phyloP scores from a whole-genome alignment of 768 basidiomycete genomes.

The Tulasnella sp. region DNA sequence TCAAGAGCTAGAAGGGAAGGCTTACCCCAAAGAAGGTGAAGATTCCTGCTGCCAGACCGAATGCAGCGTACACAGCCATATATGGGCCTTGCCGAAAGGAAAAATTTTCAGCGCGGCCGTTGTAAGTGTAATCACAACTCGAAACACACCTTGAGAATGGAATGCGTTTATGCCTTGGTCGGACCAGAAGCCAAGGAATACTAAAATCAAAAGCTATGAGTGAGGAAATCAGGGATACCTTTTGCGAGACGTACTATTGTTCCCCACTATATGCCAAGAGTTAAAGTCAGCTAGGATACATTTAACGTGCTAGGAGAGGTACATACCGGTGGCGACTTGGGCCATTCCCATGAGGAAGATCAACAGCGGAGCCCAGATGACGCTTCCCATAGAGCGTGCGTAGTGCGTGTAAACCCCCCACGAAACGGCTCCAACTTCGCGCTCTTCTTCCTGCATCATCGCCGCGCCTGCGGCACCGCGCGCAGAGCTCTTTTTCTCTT shows the following conservation, averaged over 20 bases:
- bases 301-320: not conserved
- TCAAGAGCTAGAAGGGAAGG: too few species aligned
- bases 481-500: slow-evolving; percentile 15
- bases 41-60: slow-evolving; percentile 25
- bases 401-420: slow-evolving; percentile 43
- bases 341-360: slow-evolving; percentile 35
- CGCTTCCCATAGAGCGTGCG: slow-evolving; percentile 36
- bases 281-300: not conserved
- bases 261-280: slow-evolving; percentile 46
- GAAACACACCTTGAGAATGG: slow-evolving; percentile 37
- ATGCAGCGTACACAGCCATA: slow-evolving; percentile 45
- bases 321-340: slow-evolving; percentile 43
- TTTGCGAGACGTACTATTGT: slow-evolving; percentile 38
- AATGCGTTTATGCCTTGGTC: slow-evolving; percentile 34
- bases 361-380: slow-evolving; percentile 38
- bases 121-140: too few species aligned
- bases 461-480: not conserved
- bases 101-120: too few species aligned
- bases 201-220: too few species aligned
- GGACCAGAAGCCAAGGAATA: slow-evolving; percentile 66
- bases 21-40: too few species aligned
- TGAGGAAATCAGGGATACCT: too few species aligned
- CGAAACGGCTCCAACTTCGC: slow-evolving; percentile 42
- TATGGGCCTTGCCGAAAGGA: slow-evolving; percentile 40
- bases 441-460: slow-evolving; percentile 47